phyloP scores from a whole-genome alignment of 1,139 yeast species.

The Geotrichum citri-aurantii region DNA sequence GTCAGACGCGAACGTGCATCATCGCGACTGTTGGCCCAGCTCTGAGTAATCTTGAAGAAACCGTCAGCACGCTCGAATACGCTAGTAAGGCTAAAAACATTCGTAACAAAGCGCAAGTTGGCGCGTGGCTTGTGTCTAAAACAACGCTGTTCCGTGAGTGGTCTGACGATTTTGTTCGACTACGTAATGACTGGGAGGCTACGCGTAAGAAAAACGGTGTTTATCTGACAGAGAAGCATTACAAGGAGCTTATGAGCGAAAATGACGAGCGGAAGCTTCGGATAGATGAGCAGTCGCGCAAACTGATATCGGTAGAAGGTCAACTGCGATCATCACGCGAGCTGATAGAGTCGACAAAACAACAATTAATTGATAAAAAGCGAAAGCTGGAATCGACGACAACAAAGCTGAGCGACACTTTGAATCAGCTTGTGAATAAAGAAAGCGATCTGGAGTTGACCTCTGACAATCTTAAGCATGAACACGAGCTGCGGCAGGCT shows the following conservation, averaged over 20 bases:
- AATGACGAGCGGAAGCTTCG: conserved; percentile 15
- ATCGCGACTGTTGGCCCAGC: conserved; percentile 85
- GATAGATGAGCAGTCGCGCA: conserved; percentile 44
- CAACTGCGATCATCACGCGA: conserved; percentile 38
- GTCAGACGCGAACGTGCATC: conserved; percentile 70
- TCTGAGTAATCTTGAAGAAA: conserved; percentile 64
- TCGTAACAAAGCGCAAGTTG: conserved; percentile 66
- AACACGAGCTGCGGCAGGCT: conserved; percentile 29
- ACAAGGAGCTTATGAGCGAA: conserved; percentile 36
- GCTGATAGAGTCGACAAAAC: conserved; percentile 28
- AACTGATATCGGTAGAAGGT: conserved; percentile 42
- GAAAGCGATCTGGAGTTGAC: conserved; percentile 23
- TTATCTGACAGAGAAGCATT: conserved; percentile 52
- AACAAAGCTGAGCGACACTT: conserved; percentile 20
- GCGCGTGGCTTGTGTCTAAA: conserved; percentile 43
- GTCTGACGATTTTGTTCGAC: conserved; percentile 48
- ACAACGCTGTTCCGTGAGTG: conserved; percentile 47
- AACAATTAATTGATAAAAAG: conserved; percentile 27
- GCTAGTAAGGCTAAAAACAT: conserved; percentile 75
- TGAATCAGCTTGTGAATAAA: conserved; percentile 22
- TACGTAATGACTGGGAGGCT: conserved; percentile 59
- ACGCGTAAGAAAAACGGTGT: conserved; percentile 61
- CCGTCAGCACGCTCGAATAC: conserved; percentile 75
- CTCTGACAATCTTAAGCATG: conserved; percentile 26
- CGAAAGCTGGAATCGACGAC: conserved; percentile 27